Evolutionary conservation across 371 early-diverging fungal genomes (phyloP).

Genomic region (Mucor ambiguus): DNA sequence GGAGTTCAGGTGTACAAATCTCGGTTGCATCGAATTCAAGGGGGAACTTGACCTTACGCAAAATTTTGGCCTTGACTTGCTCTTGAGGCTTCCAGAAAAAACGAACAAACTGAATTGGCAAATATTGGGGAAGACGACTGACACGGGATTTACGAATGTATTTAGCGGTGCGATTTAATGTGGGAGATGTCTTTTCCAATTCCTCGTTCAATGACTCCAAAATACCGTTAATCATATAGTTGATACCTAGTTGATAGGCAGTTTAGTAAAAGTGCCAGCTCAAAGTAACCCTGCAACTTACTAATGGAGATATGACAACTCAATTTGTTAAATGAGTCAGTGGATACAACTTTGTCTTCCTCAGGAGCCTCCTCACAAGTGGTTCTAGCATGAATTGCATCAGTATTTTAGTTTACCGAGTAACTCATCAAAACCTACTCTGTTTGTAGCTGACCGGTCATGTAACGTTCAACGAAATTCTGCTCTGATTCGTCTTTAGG

Average conservation of each 20-base stretch:
- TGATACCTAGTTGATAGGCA: slow-evolving; percentile 44
- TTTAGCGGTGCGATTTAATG: slow-evolving; percentile 75
- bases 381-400: slow-evolving; percentile 38
- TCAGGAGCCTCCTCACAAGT: slow-evolving; percentile 83
- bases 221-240: slow-evolving; percentile 72
- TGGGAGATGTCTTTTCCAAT: slow-evolving; percentile 88
- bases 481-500: slow-evolving; percentile 55
- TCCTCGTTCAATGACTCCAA: slow-evolving; percentile 71
- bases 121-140: slow-evolving; percentile 84
- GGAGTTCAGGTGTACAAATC: slow-evolving; percentile 86
- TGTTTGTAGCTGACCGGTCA: slow-evolving; percentile 76
- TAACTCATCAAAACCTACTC: slow-evolving; percentile 30
- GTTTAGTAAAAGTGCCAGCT: background rate
- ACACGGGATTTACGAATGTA: slow-evolving; percentile 81
- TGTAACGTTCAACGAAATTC: slow-evolving; percentile 81
- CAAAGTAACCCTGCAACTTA: slow-evolving; percentile 26
- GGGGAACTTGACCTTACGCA: slow-evolving; percentile 90
- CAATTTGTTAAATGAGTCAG: slow-evolving; percentile 79
- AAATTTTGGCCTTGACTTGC: slow-evolving; percentile 90
- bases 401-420: background rate
- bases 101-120: slow-evolving; percentile 91
- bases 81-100: slow-evolving; percentile 95
- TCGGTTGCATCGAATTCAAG: slow-evolving; percentile 86
- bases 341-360: slow-evolving; percentile 63
- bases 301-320: slow-evolving; percentile 81